Evolutionary conservation across 352 stramenopile genomes (phyloP), one percentile per base, ranked within the genome.

Genomic region (Phytopythium oedochilum): DNA sequence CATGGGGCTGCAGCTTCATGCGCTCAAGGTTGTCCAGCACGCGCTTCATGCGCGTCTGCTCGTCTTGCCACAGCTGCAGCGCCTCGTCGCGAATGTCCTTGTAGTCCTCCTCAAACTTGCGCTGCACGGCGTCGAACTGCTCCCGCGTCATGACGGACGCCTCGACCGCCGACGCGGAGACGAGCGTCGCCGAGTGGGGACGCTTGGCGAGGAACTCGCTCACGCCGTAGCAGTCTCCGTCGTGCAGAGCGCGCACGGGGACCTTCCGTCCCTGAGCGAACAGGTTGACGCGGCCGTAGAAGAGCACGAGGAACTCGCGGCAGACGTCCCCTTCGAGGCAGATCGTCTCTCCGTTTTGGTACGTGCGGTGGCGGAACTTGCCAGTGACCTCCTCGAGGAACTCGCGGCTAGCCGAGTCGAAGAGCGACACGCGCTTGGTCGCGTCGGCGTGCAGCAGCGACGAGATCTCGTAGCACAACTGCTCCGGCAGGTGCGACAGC

Each of bases 351-450:
- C 83, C 83, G 29, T 83, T 83, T 29, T 92, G 81, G 39, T 84
- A 92, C 9, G 40, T 84, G 14, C 75, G 71, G 48, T 89, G 75
- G 0, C 83, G 77, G 43, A 93, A 90, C 47, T 92, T 87, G 0
- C 81, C 83, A 0, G 83, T 93, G 5, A 93, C 78, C 63, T 89
- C 77, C n/a, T 89, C 73, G 0, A 88, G 56, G 47, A 91, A 89
- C 22, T 89, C 79, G 17, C 68, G 69, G n/a, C 71, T 85, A 3
- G 73, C 70, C 2, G 66, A 79, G 23, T 86, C 70, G 48, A 93
- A 93, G 1, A 93, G 60, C 2, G 53, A 14, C 3, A 93, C 67
- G 12, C 71, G 66, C 46, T 74, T 78, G 0, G 83, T 79, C 3
- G 83, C 66, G 4, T 86, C 67, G 0, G 83, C 70, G 50, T 93